Evolutionary conservation across 139 green algal genomes (phyloP).

Genomic region (Raphidocelis subcapitata): DNA sequence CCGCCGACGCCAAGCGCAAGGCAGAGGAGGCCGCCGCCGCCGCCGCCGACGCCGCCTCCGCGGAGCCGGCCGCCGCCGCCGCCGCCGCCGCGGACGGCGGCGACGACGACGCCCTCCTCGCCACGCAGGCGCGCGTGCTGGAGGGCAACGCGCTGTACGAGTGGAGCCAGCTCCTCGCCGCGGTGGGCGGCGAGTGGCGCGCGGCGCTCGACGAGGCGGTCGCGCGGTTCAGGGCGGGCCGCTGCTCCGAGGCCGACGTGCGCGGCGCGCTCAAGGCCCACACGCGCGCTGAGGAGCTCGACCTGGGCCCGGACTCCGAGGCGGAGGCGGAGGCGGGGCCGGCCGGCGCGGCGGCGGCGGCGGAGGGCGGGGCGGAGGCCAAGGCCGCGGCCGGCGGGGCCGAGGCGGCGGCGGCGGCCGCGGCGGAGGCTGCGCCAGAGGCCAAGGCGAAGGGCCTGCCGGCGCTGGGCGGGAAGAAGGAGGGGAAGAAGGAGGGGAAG

Average conservation of each 20-base stretch:
- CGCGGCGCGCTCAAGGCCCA: slow-evolving; percentile 69
- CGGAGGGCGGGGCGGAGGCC: no score
- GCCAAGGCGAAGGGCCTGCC: slow-evolving; percentile 17
- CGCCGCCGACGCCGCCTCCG: slow-evolving; percentile 1
- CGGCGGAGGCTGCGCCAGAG: no score
- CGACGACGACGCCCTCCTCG: background rate
- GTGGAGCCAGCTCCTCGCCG: slow-evolving; percentile 57
- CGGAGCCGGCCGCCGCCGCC: background rate
- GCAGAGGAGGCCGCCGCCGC: background rate
- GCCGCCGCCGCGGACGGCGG: background rate
- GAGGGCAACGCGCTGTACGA: slow-evolving; percentile 83
- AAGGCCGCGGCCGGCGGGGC: no score
- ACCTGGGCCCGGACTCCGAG: slow-evolving; percentile 49
- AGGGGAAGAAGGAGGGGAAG: slow-evolving; percentile 1
- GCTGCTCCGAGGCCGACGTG: slow-evolving; percentile 68
- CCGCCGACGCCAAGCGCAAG: background rate
- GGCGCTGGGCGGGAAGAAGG: background rate
- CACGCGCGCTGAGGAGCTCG: slow-evolving; percentile 41
- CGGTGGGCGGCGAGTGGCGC: slow-evolving; percentile 35
- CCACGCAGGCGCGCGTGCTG: slow-evolving; percentile 60
- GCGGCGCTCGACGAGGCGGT: slow-evolving; percentile 57
- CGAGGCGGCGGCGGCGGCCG: no score
- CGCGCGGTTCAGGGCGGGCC: slow-evolving; percentile 64
- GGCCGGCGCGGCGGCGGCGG: slow-evolving; percentile 2
- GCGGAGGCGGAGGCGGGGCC: slow-evolving; percentile 18